phyloP scores from a whole-genome alignment of 371 early-diverging fungal species.

The Blakeslea trispora region DNA sequence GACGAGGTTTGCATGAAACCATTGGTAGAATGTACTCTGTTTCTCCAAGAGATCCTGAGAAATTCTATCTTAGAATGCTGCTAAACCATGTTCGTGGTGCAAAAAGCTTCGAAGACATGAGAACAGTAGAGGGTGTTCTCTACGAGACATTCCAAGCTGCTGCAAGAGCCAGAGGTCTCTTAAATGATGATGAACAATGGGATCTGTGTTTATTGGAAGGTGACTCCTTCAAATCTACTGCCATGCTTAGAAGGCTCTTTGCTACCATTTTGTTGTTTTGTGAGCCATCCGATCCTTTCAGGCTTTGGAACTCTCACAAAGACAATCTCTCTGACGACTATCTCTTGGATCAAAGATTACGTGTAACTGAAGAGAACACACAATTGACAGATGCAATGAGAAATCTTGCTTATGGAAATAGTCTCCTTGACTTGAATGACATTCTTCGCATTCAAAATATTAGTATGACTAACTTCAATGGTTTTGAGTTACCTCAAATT shows the following conservation, averaged over 20 bases:
- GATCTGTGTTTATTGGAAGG: constrained; percentile 18
- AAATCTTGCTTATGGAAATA: background rate
- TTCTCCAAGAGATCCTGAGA: constrained; percentile 24
- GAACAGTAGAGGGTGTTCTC: constrained; percentile 7
- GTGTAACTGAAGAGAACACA: background rate
- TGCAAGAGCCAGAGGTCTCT: constrained; percentile 5
- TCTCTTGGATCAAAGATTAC: background rate
- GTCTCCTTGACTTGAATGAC: background rate
- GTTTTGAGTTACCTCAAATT: no score
- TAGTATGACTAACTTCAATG: no score
- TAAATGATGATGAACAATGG: constrained; percentile 23
- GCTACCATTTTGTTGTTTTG: constrained; percentile 3
- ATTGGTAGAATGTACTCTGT: constrained; percentile 23
- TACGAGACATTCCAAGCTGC: constrained; percentile 14
- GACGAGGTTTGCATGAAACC: constrained; percentile 11
- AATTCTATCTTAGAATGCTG: constrained; percentile 22
- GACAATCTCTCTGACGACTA: constrained; percentile 1
- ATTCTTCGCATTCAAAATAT: no score
- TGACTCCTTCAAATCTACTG: background rate
- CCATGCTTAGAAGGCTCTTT: constrained; percentile 19
- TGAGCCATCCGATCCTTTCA: constrained; percentile 2
- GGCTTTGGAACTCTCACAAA: constrained; percentile 4
- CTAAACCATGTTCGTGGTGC: constrained; percentile 19
- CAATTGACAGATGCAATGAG: background rate
- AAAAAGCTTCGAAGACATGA: constrained; percentile 16